Evolutionary conservation across 2,329 filamentous ascomycete species (phyloP).

Genomic region (Lasiodiplodia sp.): DNA sequence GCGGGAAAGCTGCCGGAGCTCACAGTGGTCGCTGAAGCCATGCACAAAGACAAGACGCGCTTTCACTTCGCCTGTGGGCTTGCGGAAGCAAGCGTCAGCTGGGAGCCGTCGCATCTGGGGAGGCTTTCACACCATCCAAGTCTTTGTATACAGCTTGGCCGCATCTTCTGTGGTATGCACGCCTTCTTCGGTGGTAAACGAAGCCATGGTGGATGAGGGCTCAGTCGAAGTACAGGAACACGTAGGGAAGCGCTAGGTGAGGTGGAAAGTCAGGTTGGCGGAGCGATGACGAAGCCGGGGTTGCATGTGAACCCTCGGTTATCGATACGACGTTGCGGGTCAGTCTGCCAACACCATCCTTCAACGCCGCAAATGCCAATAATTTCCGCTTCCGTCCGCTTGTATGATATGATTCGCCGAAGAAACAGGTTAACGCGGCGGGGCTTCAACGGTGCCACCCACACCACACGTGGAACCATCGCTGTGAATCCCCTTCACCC

Average conservation of each 20-base stretch:
- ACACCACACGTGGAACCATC: not conserved
- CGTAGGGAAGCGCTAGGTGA: not conserved
- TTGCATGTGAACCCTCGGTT: constrained; percentile 26
- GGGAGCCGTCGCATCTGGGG: constrained; percentile 4
- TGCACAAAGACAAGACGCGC: constrained; percentile 85
- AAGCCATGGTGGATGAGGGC: constrained; percentile 38
- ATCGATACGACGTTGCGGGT: constrained; percentile 16
- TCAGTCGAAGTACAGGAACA: no score
- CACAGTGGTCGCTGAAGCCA: constrained; percentile 84
- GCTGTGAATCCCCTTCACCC: no score
- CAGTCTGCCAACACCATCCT: constrained; percentile 2
- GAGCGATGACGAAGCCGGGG: constrained; percentile 12
- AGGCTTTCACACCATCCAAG: constrained; percentile 59
- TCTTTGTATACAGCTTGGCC: constrained; percentile 66
- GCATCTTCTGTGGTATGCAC: constrained; percentile 61
- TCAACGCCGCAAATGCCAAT: not conserved
- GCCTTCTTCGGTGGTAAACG: constrained; percentile 55
- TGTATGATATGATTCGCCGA: not conserved
- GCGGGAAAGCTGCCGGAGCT: constrained; percentile 29
- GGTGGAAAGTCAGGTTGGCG: not conserved
- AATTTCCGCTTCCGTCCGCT: not conserved
- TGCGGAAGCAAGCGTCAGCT: constrained; percentile 28
- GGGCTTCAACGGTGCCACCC: not conserved
- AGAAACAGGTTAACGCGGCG: not conserved
- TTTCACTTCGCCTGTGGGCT: constrained; percentile 65